Base-by-base conservation (phyloP, 768 basidiomycete species). In the Serendipita indica region DNA sequence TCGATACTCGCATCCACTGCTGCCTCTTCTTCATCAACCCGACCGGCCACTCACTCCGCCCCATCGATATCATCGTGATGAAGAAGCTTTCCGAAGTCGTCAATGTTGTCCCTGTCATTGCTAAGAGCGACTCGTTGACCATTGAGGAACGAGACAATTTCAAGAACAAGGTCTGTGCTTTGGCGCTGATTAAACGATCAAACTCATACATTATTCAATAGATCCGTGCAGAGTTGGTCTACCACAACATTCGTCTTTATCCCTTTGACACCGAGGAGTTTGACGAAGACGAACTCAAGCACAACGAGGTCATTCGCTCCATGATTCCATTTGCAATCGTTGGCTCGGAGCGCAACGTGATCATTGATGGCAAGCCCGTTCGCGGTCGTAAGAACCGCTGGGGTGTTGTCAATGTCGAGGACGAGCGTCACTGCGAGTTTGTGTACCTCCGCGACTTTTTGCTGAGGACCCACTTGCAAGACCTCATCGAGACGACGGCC, bases 51-150 rank as follows among this genome's bases (percentile, higher is more conserved):
- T 83, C 87, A 3, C 81, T 99, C 59, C 89, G 93, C 61, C 84
- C 96, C 30, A 92, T 99, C 66, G 94, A 99, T 66, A 85, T 98
- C 45, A 92, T 92, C 67, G 96, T 99, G 63, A 91, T 99, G 84
- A 96, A 97, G 78, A 97, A 97, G 76, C 77, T 99, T 62, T 88
- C 87, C 69, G 96, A 98, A 69, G 94, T 98, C 39, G 96, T 97
- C 71, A 99, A 99, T 65, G 94, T 99, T 57, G 93, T 99, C 5
- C 94, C 94, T n/a, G 88, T 99, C 62, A 97, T 99, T 67, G 94
- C 96, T 64, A 99, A 99, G 79, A 79, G 88, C 30, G 94, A 99
- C 72, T 85, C 83, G 63, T 77, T 99, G 75, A 97, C 93, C 1
- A 70, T 89, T 60, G 93, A 96, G 63, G 94, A 99, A 77, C 76